These are phyloP conservation scores for Fusarium nodosum DNA, from an alignment of 2,329 filamentous ascomycete genomes.

Conservation along the genomic window DNA sequence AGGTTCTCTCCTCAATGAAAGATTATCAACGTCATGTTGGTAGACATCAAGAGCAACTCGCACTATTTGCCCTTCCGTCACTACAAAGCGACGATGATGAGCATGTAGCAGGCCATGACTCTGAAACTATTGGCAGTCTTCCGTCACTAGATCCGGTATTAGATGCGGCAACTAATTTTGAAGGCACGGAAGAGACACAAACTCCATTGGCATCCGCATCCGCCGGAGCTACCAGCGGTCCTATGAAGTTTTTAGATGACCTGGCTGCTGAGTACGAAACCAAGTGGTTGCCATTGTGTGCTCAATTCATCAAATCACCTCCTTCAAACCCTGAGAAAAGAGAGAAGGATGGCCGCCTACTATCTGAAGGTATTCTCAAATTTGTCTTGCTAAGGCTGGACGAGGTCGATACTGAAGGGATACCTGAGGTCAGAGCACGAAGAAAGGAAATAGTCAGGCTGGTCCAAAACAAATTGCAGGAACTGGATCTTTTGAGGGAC, in stretches of 20 bases:
- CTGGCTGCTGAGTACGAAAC: no score
- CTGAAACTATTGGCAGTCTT: no score
- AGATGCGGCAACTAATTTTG: no score
- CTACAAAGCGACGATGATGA: neutral
- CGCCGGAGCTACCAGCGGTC: no score
- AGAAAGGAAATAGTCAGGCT: constrained; percentile 80
- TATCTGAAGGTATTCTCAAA: constrained; percentile 83
- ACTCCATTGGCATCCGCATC: no score
- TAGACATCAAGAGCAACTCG: constrained; percentile 13
- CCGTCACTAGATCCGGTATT: no score
- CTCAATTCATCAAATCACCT: constrained; percentile 69
- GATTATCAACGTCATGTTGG: constrained; percentile 9
- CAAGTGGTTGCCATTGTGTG: no score
- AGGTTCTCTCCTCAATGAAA: accelerated
- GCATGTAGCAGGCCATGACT: no score
- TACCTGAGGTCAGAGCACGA: constrained; percentile 71
- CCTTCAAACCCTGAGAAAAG: constrained; percentile 76
- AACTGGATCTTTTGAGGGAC: no score
- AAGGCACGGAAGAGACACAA: no score
- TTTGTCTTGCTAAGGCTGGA: constrained; percentile 84
- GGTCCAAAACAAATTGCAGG: no score
- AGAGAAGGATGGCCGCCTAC: constrained; percentile 78
- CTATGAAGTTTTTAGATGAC: no score
- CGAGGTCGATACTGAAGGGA: constrained; percentile 78
- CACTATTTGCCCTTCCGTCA: constrained; percentile 2